phyloP scores from a whole-genome alignment of 2,329 filamentous ascomycete genomes.

The Epichloe amarillans region DNA sequence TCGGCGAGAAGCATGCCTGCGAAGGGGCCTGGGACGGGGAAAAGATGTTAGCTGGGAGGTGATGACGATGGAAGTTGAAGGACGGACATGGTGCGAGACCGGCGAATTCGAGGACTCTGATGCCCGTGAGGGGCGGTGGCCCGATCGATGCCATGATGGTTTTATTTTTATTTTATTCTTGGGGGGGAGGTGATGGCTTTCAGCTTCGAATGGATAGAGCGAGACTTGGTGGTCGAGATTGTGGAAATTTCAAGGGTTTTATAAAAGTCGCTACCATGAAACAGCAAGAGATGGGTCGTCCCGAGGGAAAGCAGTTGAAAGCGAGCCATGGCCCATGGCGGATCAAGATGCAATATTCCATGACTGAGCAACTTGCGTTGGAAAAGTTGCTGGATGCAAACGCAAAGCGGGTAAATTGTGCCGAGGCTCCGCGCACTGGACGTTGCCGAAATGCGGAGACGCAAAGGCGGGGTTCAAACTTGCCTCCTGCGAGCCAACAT shows the following conservation, averaged over 20 bases:
- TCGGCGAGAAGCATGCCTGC: conserved; percentile 81
- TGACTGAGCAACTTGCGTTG: too few species aligned
- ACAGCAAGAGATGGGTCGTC: too few species aligned
- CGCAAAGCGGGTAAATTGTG: too few species aligned
- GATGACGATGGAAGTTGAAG: not conserved
- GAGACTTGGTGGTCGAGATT: not conserved
- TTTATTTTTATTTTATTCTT: too few species aligned
- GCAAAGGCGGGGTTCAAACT: not conserved
- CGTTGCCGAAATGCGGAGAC: not conserved
- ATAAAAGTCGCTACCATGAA: too few species aligned
- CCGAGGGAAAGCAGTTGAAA: too few species aligned
- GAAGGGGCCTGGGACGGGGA: conserved; percentile 55
- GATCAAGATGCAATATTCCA: not conserved
- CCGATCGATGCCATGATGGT: conserved; percentile 3
- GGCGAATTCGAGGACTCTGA: conserved; percentile 47
- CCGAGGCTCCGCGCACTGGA: too few species aligned
- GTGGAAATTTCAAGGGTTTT: too few species aligned
- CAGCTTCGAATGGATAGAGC: not conserved
- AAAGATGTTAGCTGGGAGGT: not conserved
- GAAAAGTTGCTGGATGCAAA: too few species aligned
- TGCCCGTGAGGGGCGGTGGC: conserved; percentile 28
- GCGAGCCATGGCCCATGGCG: too few species aligned
- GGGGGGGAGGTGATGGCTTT: not conserved
- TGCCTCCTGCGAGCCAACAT: not conserved
- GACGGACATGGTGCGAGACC: conserved; percentile 47